Evolutionary conservation across 1,139 yeast species (phyloP).

Genomic region (Nakaseomyces nivariensis): DNA sequence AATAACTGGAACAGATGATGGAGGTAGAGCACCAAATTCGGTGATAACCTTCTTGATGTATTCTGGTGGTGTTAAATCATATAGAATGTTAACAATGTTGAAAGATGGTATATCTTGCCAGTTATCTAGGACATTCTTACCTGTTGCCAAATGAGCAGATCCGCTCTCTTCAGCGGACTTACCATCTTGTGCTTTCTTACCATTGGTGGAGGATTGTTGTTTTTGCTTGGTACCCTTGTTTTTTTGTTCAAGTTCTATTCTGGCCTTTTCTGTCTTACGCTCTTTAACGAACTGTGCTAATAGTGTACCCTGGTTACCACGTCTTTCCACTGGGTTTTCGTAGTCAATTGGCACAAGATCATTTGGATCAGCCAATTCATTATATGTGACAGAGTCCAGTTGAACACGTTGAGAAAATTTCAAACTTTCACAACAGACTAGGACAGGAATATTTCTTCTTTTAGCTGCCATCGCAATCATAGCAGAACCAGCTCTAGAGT

Average conservation of each 20-base stretch:
- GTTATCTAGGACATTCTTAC: constrained; percentile 41
- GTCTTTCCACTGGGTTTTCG: constrained; percentile 47
- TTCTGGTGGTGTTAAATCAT: constrained; percentile 91
- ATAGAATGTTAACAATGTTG: constrained; percentile 75
- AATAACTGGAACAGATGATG: constrained; percentile 94
- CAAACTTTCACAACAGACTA: constrained; percentile 91
- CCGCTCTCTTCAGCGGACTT: constrained; percentile 12
- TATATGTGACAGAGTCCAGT: constrained; percentile 85
- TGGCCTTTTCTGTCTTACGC: constrained; percentile 25
- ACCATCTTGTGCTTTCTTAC: constrained; percentile 6
- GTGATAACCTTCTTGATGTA: constrained; percentile 91
- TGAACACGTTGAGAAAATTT: constrained; percentile 94
- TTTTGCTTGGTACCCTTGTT: constrained; percentile 15
- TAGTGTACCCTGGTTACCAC: constrained; percentile 43
- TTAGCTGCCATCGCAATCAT: constrained; percentile 86
- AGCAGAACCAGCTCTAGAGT: constrained; percentile 93
- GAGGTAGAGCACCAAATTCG: constrained; percentile 92
- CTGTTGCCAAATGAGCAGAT: constrained; percentile 9
- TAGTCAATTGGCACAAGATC: constrained; percentile 46
- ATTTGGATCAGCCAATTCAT: constrained; percentile 83
- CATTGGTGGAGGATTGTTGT: constrained; percentile 5
- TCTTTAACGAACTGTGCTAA: constrained; percentile 54
- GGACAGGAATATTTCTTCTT: constrained; percentile 80
- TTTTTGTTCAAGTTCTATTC: constrained; percentile 21
- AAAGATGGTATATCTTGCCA: constrained; percentile 59